These are phyloP conservation scores for Mucor mucedo DNA, from an alignment of 371 early-diverging fungal genomes.

Conservation along the genomic window DNA sequence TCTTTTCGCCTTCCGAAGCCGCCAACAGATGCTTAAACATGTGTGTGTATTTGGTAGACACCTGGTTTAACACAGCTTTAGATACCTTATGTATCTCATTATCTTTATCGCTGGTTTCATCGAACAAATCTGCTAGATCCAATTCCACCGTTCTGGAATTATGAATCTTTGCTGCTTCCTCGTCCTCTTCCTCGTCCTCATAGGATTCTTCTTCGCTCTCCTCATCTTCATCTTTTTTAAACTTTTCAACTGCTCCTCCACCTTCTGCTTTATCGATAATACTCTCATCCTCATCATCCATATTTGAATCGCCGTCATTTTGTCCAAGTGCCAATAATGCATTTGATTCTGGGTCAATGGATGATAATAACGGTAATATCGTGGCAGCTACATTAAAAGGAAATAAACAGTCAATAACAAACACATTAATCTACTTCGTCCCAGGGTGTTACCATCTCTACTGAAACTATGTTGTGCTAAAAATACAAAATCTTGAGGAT, in stretches of 20 bases:
- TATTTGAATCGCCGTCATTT: constrained; percentile 9
- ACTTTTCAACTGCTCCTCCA: constrained; percentile 6
- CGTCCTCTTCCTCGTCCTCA: constrained; percentile 15
- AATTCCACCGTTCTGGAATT: constrained; percentile 12
- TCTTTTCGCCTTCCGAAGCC: constrained; percentile 21
- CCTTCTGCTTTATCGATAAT: neutral
- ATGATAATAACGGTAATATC: constrained; percentile 20
- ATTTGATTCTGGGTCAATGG: constrained; percentile 23
- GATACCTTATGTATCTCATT: constrained; percentile 13
- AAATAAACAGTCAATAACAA: neutral
- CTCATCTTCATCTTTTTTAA: constrained; percentile 10
- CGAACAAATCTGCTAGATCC: constrained; percentile 13
- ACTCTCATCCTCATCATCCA: constrained; percentile 8
- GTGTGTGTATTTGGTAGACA: constrained; percentile 17
- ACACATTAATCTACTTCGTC: neutral
- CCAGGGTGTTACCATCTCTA: constrained; percentile 21
- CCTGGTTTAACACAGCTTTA: constrained; percentile 6
- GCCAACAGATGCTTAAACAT: constrained; percentile 26
- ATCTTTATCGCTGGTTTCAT: constrained; percentile 2
- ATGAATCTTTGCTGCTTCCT: constrained; percentile 14
- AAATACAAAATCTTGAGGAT: constrained; percentile 54
- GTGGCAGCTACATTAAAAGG: constrained; percentile 5
- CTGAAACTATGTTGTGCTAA: constrained; percentile 47
- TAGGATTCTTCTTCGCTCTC: constrained; percentile 15
- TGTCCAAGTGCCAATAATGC: constrained; percentile 21